A percentile compares a stretch with the other conserved stretches of the same genome.
Conservation (phyloP, 257 asterid genomes). For the Cruciata laevipes region DNA sequence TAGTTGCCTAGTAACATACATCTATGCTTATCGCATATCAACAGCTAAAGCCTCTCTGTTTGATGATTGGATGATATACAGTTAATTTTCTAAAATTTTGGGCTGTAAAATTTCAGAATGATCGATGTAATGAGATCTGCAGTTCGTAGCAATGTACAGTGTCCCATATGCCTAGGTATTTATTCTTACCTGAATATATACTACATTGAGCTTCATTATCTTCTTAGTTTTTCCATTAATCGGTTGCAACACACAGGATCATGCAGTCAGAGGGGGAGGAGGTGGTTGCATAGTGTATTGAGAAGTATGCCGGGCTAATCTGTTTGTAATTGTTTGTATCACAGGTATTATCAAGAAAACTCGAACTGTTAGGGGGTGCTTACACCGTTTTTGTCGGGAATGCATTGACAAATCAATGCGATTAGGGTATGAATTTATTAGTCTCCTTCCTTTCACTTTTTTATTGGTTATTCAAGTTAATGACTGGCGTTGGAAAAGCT, state of each 20-base stretch:
- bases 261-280: not conserved
- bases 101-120: conserved; percentile 21
- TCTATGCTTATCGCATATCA: not conserved
- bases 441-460: not conserved
- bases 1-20: too few relatives aligned
- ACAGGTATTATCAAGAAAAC: conserved; percentile 48
- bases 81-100: not conserved
- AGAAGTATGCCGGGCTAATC: not conserved
- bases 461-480: not conserved
- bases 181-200: conserved; percentile 11
- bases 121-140: conserved; percentile 27
- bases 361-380: conserved; percentile 50
- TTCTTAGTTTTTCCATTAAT: not conserved
- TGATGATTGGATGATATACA: not conserved
- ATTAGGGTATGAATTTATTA: conserved; percentile 31
- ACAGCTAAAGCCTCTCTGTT: not conserved
- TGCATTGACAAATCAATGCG: conserved; percentile 61
- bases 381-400: conserved; percentile 55
- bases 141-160: conserved; percentile 36
- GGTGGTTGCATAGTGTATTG: not conserved
- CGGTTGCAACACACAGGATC: too few relatives aligned
- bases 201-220: conserved; percentile 1
- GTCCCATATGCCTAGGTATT: conserved; percentile 48
- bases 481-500: not conserved
- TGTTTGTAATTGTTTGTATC: conserved; percentile 4